Percentiles rank a stretch among this genome's conserved stretches.
phyloP scores from a whole-genome alignment of 495 filamentous ascomycete genomes.

The Lepidopterella palustris region DNA sequence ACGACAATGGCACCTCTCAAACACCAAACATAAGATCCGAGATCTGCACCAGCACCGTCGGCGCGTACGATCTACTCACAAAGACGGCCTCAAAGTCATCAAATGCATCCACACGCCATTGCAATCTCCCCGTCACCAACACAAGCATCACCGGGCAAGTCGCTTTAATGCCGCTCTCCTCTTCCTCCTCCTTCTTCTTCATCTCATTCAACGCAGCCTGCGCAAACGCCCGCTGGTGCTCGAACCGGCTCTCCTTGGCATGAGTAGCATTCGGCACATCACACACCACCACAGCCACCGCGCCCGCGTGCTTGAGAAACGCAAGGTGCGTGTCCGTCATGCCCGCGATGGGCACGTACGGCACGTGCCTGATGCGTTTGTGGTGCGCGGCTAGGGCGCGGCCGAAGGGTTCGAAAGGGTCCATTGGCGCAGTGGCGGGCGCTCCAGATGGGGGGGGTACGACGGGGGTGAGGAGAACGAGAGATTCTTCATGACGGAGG shows the following conservation, averaged over 20 bases:
- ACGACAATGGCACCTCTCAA: too few relatives aligned
- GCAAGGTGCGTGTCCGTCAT: slow-evolving; percentile 33
- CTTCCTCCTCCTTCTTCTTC: neutral
- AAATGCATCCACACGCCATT: slow-evolving; percentile 11
- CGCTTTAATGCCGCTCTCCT: too few relatives aligned
- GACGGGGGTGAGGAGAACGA: slow-evolving; percentile 30
- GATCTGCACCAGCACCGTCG: slow-evolving; percentile 9
- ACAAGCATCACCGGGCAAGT: slow-evolving; percentile 14
- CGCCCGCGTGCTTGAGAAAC: slow-evolving; percentile 33
- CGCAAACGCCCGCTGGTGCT: slow-evolving; percentile 20
- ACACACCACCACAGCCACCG: slow-evolving; percentile 31
- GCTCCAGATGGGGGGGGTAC: slow-evolving; percentile 24
- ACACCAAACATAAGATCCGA: slow-evolving; percentile 18
- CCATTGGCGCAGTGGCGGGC: slow-evolving; percentile 20
- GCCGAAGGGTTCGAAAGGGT: slow-evolving; percentile 42
- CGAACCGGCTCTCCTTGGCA: slow-evolving; percentile 4
- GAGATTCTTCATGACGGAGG: slow-evolving; percentile 20
- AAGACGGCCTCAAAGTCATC: slow-evolving; percentile 13
- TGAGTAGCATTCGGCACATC: slow-evolving; percentile 6
- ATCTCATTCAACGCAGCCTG: slow-evolving; percentile 4
- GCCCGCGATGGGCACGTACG: slow-evolving; percentile 34
- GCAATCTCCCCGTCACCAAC: slow-evolving; percentile 6
- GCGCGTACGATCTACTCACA: slow-evolving; percentile 15
- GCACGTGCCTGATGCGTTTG: slow-evolving; percentile 35
- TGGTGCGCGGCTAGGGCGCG: slow-evolving; percentile 31